Base-by-base conservation (phyloP, 257 asterid genomes). In the Echites panduratus region DNA sequence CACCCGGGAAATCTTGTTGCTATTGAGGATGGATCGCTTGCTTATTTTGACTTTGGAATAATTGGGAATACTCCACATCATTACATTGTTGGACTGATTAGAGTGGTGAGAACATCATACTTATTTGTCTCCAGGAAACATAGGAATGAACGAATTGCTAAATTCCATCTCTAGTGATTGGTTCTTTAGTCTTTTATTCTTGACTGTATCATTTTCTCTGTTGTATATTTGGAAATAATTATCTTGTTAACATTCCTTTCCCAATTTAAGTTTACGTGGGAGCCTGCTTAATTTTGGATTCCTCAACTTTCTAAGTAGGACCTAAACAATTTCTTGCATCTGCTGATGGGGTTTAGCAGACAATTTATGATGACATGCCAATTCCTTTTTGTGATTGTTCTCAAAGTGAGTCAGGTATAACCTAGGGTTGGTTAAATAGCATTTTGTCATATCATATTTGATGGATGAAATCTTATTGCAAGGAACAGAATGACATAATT, bases 1-100 rank as follows among this genome's bases (percentile, higher is more conserved):
- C 99, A 94, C 76, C 99, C 98, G 68, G 99, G 99, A 78, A 94
- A 94, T 80, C 97, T 94, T 69, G 97, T 91, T 57, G 97, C 97
- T 57, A 88, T 92, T 61, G 80, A 74, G 79, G 95, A 86, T 66
- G 99, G 97, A 62, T 83, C 89, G 77, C 97, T 94, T 84, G 99
- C 97, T 79, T 94, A 94, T 81, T 94, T 94, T 81, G 99, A 94
- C 85, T 94, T 91, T 50, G 99, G 99, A 72, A 94, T 94, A 97
- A 94, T 91, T 97, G 99, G 99, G 59, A 87, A 94, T 83, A 89
- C 91, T 80, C 99, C 99, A 29, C 90, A 93, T 70, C 99, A 94
- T 82, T 91, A 89, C 73, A 96, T 97, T 57, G 91, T 91, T 70
- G 99, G 99, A 73, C 97, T 94, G 79, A 94, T 89, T 82, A 87